Base-by-base conservation (phyloP, 768 basidiomycete species). In the Boletales sp. region DNA sequence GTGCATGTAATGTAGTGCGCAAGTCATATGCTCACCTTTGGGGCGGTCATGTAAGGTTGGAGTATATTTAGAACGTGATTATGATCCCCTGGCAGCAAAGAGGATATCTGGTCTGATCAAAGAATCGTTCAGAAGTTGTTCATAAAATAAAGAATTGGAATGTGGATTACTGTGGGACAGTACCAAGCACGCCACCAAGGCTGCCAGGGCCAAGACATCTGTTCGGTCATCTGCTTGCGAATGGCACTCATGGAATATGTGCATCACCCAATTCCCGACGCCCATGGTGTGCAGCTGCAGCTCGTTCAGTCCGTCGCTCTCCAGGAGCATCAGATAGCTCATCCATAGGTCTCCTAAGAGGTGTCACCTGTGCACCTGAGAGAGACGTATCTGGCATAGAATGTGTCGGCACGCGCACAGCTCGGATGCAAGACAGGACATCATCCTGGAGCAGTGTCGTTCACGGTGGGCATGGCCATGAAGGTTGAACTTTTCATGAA, bases 241-340 rank as follows among this genome's bases (percentile, higher is more conserved):
- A 43, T 41, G 37, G 12, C n/a, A 50, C 42, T 63, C 54, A 43
- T 52, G 49, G 52, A 70, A 55, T 3, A 65, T 47, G 41, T 47
- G 52, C 15, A 59, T 31, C 30, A 64, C 50, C 61, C 62, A 69
- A 34, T 63, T 41, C 14, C 72, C 52, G 54, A 81, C 73, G 29
- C 72, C 69, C 35, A 69, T 74, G 17, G 62, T 54, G 14, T 61
- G 58, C 10, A 84, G 70, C 21, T 82, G 76, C 19, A 52, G 59
- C 49, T 73, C 73, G 55, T 82, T 83, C 43, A 71, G 61, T 4
- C 70, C 71, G 34, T 74, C 73, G 55, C 76, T 78, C 60, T 87
- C 85, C 30, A 83, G 59, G n/a, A 80, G 59, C 78, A 86, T 83
- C 53, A 81, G 71, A 50, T 82, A 72, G 7, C 75, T 75, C 8